A percentile compares a stretch with the other conserved stretches of the same genome.
Conservation (phyloP, 2,329 filamentous ascomycete genomes). For the Acarospora socialis region DNA sequence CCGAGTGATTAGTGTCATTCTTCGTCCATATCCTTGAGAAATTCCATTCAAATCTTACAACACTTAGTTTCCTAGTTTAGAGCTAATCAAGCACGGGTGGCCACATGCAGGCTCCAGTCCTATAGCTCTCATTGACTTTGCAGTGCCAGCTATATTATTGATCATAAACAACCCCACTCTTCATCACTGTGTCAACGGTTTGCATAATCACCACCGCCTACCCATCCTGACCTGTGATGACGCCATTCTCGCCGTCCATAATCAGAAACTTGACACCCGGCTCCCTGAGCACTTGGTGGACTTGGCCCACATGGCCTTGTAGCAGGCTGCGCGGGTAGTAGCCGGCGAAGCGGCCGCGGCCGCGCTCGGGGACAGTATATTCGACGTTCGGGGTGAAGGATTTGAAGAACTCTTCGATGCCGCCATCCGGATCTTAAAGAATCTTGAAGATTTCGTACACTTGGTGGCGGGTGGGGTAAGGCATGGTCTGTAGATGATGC, state of each 20-base stretch:
- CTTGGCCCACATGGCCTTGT: background rate
- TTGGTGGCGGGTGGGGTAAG: too few species aligned
- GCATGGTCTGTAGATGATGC: too few species aligned
- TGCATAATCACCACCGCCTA: background rate
- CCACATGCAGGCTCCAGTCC: too few species aligned
- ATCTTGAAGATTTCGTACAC: too few species aligned
- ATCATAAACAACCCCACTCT: constrained; percentile 1
- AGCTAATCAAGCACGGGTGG: too few species aligned
- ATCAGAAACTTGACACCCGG: constrained; percentile 1
- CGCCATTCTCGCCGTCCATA: background rate
- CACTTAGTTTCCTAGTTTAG: too few species aligned
- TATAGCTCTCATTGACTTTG: too few species aligned
- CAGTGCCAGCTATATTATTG: constrained; percentile 2
- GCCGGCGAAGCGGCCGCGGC: background rate
- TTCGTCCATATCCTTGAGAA: too few species aligned
- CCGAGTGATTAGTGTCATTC: too few species aligned
- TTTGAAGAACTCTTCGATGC: constrained; percentile 1
- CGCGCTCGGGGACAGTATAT: constrained; percentile 1
- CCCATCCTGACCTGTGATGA: background rate
- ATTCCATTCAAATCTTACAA: too few species aligned
- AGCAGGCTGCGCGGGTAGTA: background rate
- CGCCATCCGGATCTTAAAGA: too few species aligned
- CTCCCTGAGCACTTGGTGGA: background rate
- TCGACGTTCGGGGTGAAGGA: background rate
- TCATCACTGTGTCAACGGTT: constrained; percentile 1